phyloP scores from a whole-genome alignment of 1,139 yeast genomes.

The Scheffersomyces cryptocercus region DNA sequence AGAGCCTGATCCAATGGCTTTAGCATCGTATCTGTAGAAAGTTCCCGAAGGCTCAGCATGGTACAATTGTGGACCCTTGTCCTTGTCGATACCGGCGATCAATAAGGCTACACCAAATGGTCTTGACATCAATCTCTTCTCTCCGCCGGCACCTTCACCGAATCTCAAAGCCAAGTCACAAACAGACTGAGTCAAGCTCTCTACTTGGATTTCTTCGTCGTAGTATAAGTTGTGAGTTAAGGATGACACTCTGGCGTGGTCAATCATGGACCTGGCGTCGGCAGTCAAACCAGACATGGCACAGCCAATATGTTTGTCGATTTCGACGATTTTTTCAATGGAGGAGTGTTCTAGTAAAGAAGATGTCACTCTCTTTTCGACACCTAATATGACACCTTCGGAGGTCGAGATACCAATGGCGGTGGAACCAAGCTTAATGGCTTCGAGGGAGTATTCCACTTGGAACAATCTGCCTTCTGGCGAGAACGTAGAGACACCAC shows the following conservation, averaged over 20 bases:
- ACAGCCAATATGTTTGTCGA: slow-evolving; percentile 93
- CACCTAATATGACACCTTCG: slow-evolving; percentile 95
- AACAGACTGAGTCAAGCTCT: slow-evolving; percentile 91
- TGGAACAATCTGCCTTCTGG: slow-evolving; percentile 99
- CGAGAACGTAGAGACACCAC: slow-evolving; percentile 97
- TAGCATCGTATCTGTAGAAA: slow-evolving; percentile 95
- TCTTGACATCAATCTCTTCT: slow-evolving; percentile 95
- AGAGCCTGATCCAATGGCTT: slow-evolving; percentile 97
- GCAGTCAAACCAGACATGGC: slow-evolving; percentile 99
- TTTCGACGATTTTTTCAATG: slow-evolving; percentile 94
- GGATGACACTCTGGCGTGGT: slow-evolving; percentile 93
- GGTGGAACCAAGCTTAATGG: slow-evolving; percentile 94
- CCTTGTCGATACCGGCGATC: slow-evolving; percentile 91
- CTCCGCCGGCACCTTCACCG: slow-evolving; percentile 98
- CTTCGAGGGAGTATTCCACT: slow-evolving; percentile 97
- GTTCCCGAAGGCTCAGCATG: slow-evolving; percentile 99
- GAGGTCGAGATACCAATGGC: slow-evolving; percentile 98
- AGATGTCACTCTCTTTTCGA: slow-evolving; percentile 95
- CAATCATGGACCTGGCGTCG: slow-evolving; percentile 98
- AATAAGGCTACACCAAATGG: slow-evolving; percentile 98
- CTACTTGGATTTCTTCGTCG: slow-evolving; percentile 91
- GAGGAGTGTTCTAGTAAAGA: slow-evolving; percentile 87
- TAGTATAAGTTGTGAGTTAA: slow-evolving; percentile 86
- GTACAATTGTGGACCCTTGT: slow-evolving; percentile 92
- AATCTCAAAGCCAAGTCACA: slow-evolving; percentile 96